A percentile compares a stretch with the other conserved stretches of the same genome.
These are phyloP conservation scores for Arthrobotrys musiformis DNA, from an alignment of 2,329 filamentous ascomycete genomes.

Conservation along the genomic window DNA sequence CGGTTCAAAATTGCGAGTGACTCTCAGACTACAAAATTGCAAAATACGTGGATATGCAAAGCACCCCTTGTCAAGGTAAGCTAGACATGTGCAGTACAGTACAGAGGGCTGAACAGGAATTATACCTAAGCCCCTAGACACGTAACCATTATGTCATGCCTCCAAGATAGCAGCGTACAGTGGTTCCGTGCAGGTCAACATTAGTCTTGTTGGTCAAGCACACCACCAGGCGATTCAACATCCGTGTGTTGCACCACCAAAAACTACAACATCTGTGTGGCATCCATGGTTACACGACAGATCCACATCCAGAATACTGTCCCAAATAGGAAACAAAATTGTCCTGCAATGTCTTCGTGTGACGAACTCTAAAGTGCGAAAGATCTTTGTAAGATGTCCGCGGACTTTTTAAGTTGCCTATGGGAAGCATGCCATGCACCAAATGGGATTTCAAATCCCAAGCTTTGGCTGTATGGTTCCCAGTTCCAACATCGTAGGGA, in stretches of 20 bases:
- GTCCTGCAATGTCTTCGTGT: background rate
- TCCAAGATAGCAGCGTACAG: no score
- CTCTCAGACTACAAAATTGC: no score
- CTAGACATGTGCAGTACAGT: no score
- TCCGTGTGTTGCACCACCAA: conserved; percentile 11
- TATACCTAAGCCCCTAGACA: no score
- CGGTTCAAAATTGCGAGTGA: no score
- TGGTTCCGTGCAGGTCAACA: no score
- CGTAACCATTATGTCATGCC: no score
- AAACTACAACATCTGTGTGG: conserved; percentile 20
- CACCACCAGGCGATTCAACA: background rate
- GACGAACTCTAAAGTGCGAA: background rate
- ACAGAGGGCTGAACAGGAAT: no score
- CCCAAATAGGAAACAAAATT: conserved; percentile 10
- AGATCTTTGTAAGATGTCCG: background rate
- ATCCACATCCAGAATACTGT: background rate
- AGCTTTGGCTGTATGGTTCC: background rate
- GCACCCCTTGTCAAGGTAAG: no score
- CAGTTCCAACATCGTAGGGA: no score
- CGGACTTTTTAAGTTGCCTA: background rate
- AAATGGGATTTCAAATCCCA: background rate
- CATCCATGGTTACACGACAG: conserved; percentile 15
- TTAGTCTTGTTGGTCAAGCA: background rate
- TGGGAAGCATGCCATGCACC: background rate
- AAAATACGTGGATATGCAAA: no score